Conservation (phyloP, 352 stramenopile species). For the Elongisporangium anandrum region DNA sequence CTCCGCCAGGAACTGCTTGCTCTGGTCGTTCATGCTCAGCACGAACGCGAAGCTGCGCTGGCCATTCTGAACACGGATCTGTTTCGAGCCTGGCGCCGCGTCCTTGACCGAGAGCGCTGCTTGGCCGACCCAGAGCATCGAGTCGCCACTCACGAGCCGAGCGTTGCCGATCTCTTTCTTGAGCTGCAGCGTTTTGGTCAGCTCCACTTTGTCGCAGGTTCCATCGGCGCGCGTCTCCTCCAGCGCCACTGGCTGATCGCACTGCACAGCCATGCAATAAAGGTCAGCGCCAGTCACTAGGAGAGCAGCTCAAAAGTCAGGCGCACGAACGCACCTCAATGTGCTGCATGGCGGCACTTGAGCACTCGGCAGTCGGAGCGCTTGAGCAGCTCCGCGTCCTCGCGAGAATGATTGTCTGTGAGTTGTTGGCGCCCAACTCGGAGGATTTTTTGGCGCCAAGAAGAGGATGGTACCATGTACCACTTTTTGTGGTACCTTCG, state of each 20-base stretch:
- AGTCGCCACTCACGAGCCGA: conserved; percentile 65
- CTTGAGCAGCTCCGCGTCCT: background rate
- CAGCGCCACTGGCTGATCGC: conserved; percentile 45
- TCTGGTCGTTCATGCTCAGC: conserved; percentile 22
- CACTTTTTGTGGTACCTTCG: conserved; percentile 1
- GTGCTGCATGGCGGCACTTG: background rate
- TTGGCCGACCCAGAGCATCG: conserved; percentile 63
- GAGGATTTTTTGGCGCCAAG: conserved; percentile 37
- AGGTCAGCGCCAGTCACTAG: background rate
- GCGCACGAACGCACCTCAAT: background rate
- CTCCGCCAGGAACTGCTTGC: conserved; percentile 58
- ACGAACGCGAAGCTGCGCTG: conserved; percentile 71
- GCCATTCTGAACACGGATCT: conserved; percentile 49
- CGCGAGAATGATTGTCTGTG: background rate
- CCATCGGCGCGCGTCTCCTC: conserved; percentile 47
- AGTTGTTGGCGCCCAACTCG: conserved; percentile 20
- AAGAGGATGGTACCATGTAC: conserved; percentile 18
- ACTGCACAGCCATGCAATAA: conserved; percentile 20
- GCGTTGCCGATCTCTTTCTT: conserved; percentile 83
- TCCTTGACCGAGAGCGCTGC: conserved; percentile 47
- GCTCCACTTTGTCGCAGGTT: conserved; percentile 20
- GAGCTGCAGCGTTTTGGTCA: conserved; percentile 43
- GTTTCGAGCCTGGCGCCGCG: conserved; percentile 20
- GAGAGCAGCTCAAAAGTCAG: background rate
- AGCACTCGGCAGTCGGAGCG: background rate